These are phyloP conservation scores for Yamadazyma pseudoaaseri DNA, from an alignment of 1,139 yeast species.

Conservation along the genomic window DNA sequence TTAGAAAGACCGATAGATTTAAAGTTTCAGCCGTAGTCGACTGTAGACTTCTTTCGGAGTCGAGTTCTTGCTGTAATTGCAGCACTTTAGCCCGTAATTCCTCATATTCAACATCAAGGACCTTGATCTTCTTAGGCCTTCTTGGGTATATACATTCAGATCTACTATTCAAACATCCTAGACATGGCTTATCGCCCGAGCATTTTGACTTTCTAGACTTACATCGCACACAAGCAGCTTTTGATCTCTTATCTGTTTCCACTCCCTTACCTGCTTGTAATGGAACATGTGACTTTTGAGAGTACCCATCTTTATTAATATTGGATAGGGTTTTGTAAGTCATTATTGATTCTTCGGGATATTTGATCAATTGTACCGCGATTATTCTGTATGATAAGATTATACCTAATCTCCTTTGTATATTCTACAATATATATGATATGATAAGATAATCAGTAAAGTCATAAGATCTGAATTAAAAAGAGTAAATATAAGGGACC, in stretches of 20 bases:
- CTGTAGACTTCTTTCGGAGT: constrained; percentile 3
- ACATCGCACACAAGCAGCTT: constrained; percentile 25
- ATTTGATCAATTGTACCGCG: too few relatives aligned
- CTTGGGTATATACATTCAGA: constrained; percentile 23
- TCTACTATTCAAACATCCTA: constrained; percentile 16
- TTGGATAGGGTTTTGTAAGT: too few relatives aligned
- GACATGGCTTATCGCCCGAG: constrained; percentile 25
- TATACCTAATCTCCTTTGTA: too few relatives aligned
- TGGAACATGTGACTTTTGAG: too few relatives aligned
- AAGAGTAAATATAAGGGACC: too few relatives aligned
- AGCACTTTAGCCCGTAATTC: constrained; percentile 16
- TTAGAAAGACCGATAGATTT: constrained; percentile 20
- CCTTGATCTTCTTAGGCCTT: constrained; percentile 20
- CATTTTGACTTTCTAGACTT: constrained; percentile 28
- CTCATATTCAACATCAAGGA: constrained; percentile 25
- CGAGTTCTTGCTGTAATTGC: constrained; percentile 14
- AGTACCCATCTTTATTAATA: too few relatives aligned
- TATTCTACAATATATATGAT: too few relatives aligned
- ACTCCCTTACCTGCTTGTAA: too few relatives aligned
- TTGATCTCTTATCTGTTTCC: constrained; percentile 9
- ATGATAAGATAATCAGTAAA: too few relatives aligned
- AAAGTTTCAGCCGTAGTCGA: constrained; percentile 5
- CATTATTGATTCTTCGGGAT: too few relatives aligned
- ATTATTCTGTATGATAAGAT: too few relatives aligned
- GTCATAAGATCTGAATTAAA: too few relatives aligned